Evolutionary conservation across 805 yeast genomes (phyloP), one percentile per base, ranked within the genome.

Genomic region (Debaryomyces tyrocola): DNA sequence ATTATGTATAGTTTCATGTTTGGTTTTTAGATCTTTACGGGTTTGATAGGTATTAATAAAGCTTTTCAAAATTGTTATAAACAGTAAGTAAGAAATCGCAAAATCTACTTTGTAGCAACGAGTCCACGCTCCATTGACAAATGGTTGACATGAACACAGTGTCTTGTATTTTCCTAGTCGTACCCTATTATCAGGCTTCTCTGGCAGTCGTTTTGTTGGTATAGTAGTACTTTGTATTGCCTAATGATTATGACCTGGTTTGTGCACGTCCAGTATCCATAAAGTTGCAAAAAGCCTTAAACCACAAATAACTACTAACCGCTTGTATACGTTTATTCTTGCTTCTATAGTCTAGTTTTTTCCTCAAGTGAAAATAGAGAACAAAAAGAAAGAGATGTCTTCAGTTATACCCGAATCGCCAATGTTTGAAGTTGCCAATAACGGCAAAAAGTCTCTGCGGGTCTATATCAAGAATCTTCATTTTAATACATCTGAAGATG

Each of bases 381-480:
- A 12, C 7, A 31, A 31, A 31, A 12, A 31, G 14, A 3, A 6
- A 31, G 33, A 12, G 27, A 39, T 39, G 42, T 14, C 42, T n/a
- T n/a, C 9, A 28, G 24, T 27, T 15, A 20, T 39, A 8, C 42
- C 42, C 2, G 33, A 27, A 10, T 39, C 42, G 2, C 42, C 42
- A 28, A 24, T 28, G 14, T 39, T 39, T 39, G 42, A 39, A 10
- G 42, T 39, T 27, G 12, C 42, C 11, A 28, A 39, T 5, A 31
- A 28, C 15, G 12, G 11, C 21, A 39, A 39, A 17, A 39, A 39
- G 21, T 24, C 46, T 34, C 53, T 44, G 39, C 74, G 84, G 42
- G 70, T 83, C 28, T 78, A 77, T 51, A 65, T 84, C 46, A 75
- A 78, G 47, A 84, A 84, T 59, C 69, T 84, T 46, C 74, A 76